Evolutionary conservation across 192 early-diverging fungal species (phyloP).

Genomic region (Backusella liffmaniae): DNA sequence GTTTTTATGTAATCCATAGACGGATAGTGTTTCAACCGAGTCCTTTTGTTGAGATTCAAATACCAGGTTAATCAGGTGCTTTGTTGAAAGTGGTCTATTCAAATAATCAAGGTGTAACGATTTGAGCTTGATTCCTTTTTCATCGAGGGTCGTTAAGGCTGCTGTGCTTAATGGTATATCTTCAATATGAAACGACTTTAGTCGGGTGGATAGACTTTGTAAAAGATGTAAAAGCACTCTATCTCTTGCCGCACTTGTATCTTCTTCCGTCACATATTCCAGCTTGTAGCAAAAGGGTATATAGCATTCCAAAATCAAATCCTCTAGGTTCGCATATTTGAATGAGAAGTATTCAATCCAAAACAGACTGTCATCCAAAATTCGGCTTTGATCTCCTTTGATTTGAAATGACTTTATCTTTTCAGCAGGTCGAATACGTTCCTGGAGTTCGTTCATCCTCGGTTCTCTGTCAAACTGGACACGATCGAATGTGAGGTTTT

Average conservation of each 20-base stretch:
- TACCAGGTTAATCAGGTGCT: neutral
- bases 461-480: neutral
- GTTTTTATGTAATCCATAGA: neutral
- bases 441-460: neutral
- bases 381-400: neutral
- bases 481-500: neutral
- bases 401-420: neutral
- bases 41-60: neutral
- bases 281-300: slow-evolving; percentile 4
- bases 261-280: neutral
- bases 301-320: neutral
- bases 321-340: neutral
- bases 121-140: neutral
- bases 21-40: neutral
- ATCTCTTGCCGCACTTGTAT: neutral
- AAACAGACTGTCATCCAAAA: neutral
- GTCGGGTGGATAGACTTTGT: neutral
- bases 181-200: neutral
- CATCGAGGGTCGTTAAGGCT: neutral
- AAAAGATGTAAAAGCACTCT: neutral
- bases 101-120: neutral
- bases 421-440: neutral
- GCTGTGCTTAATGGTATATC: slow-evolving; percentile 2
- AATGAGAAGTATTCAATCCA: neutral
- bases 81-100: neutral